Evolutionary conservation across 108 stramenopile species (phyloP).

Genomic region (Fragilaria crotonensis): DNA sequence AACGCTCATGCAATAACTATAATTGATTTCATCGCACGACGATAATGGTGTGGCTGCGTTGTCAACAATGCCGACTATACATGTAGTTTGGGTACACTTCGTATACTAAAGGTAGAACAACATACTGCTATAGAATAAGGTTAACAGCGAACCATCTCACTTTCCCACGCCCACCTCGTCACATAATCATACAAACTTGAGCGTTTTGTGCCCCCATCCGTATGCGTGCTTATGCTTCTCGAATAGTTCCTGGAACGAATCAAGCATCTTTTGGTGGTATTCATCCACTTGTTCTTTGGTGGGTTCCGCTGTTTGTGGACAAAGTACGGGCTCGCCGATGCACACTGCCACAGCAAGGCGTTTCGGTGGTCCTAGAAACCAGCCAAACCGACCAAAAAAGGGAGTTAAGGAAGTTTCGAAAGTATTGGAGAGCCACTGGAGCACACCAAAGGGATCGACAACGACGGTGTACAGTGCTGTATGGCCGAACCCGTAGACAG

Average conservation of each 20-base stretch:
- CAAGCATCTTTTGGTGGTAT: slow-evolving; percentile 45
- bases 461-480: slow-evolving; percentile 39
- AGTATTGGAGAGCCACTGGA: slow-evolving; percentile 29
- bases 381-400: slow-evolving; percentile 53
- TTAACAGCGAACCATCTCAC: too few species aligned
- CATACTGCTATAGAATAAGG: too few species aligned
- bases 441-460: slow-evolving; percentile 60
- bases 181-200: slow-evolving; percentile 40
- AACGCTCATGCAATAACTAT: neutral
- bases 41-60: too few species aligned
- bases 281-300: slow-evolving; percentile 53
- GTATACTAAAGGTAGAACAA: too few species aligned
- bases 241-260: slow-evolving; percentile 44
- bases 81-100: too few species aligned
- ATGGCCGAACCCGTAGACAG: slow-evolving; percentile 65
- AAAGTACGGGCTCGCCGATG: slow-evolving; percentile 48
- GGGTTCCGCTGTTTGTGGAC: slow-evolving; percentile 48
- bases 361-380: slow-evolving; percentile 61
- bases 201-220: slow-evolving; percentile 35
- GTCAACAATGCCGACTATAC: too few species aligned
- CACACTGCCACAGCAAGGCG: slow-evolving; percentile 37
- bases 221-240: slow-evolving; percentile 58
- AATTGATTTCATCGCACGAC: neutral
- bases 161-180: too few species aligned
- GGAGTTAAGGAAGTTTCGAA: slow-evolving; percentile 34